Evolutionary conservation across 495 filamentous ascomycete genomes (phyloP), one percentile per base, ranked within the genome.

Genomic region (Chlorociboria aeruginascens): DNA sequence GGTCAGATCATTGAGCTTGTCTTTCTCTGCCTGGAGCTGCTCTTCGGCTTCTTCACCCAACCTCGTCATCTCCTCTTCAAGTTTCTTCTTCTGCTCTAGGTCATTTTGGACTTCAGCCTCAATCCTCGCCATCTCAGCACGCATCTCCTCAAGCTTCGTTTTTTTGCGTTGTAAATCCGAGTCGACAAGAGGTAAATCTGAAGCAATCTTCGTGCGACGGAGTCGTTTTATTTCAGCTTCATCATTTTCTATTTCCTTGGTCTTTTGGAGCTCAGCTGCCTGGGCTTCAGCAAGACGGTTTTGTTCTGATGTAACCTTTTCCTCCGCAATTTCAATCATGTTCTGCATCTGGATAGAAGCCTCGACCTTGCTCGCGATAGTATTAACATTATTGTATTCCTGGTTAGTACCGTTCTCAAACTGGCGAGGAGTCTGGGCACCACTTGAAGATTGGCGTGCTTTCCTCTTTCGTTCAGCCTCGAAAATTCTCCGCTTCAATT

Each of bases 401-500:
- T 35, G 34, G 20, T 43, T 47, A 7, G 33, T n/a, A 11, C 20
- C 41, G 12, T 29, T 25, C 10, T 54, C 45, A 12, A 13, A 13
- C 3, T 30, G 20, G 29, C 32, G 39, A 40, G 57, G 57, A 7
- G 57, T 60, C 30, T 12, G 44, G 10, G 57, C 39, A 3, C 57
- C 57, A 17, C 48, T 60, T 4, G 48, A 39, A 34, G 47, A 54
- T 32, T 54, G 43, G 17, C 45, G 36, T 17, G 53, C 48, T 14
- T 37, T 46, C 37, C 67, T 67, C 61, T 78, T 79, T 31, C 82
- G 73, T 61, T 93, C 85, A 32, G 80, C 72, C 56, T 87, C 81
- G 12, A 81, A 83, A 60, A 95, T 90, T 46, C 73, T 81, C 59
- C 74, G 74, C 52, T 77, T 85, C 69, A 89, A 77, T 34, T 72